These are phyloP conservation scores for Nemania sp. DNA, from an alignment of 2,329 filamentous ascomycete species.

Conservation along the genomic window DNA sequence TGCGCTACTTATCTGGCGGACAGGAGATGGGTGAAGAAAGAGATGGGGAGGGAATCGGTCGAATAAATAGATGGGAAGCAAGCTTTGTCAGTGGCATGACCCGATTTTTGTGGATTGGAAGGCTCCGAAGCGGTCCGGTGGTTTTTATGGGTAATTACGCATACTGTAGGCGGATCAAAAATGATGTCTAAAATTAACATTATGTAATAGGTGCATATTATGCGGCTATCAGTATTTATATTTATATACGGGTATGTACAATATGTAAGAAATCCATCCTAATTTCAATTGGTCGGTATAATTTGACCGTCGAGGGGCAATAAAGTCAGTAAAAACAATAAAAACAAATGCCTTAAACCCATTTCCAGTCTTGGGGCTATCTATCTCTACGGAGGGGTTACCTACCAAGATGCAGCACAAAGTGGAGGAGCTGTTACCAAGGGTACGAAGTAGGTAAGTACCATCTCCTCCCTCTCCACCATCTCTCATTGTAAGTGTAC, in stretches of 20 bases:
- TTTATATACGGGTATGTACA: background rate
- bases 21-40: slow-evolving; percentile 17
- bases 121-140: slow-evolving; percentile 34
- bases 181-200: too few species aligned
- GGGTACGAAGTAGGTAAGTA: background rate
- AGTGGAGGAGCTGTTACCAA: background rate
- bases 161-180: too few species aligned
- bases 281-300: background rate
- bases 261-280: too few species aligned
- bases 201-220: background rate
- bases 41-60: slow-evolving; percentile 18
- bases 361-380: background rate
- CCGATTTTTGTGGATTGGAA: slow-evolving; percentile 38
- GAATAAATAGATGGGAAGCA: slow-evolving; percentile 35
- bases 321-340: background rate
- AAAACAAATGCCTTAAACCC: background rate
- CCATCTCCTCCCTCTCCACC: background rate
- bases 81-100: slow-evolving; percentile 25
- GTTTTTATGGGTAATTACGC: slow-evolving; percentile 1
- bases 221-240: background rate
- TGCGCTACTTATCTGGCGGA: slow-evolving; percentile 20
- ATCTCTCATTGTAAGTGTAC: background rate
- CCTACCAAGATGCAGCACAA: background rate
- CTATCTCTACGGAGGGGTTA: background rate
- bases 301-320: background rate